phyloP scores from a whole-genome alignment of 495 filamentous ascomycete species.

The Sordaria brevicollis region DNA sequence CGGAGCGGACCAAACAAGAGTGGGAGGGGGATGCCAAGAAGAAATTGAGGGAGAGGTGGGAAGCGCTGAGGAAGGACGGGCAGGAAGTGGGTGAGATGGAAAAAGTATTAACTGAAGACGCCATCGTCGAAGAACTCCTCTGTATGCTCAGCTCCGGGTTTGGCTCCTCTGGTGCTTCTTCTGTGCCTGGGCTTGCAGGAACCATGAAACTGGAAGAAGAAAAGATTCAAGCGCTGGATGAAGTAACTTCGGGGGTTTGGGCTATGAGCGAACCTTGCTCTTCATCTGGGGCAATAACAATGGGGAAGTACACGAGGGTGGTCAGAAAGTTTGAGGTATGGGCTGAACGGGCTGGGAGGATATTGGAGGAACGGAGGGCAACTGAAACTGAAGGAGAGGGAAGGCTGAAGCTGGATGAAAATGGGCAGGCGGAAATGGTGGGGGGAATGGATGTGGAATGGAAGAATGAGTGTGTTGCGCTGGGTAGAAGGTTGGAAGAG shows the following conservation, averaged over 20 bases:
- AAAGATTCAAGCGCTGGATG: constrained; percentile 41
- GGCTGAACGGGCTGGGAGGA: constrained; percentile 29
- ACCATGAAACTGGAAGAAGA: constrained; percentile 13
- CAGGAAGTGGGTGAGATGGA: constrained; percentile 22
- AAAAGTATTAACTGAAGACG: no score
- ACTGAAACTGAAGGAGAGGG: constrained; percentile 17
- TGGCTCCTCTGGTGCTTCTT: no score
- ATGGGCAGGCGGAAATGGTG: constrained; percentile 23
- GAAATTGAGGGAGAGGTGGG: constrained; percentile 31
- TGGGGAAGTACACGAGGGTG: constrained; percentile 38
- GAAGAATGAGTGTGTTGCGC: constrained; percentile 32
- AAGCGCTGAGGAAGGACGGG: constrained; percentile 21
- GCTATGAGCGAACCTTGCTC: constrained; percentile 27
- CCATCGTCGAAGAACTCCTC: no score
- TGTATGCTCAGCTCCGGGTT: no score
- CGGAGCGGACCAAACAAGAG: constrained; percentile 16
- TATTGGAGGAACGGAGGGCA: constrained; percentile 24
- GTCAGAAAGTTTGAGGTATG: constrained; percentile 43
- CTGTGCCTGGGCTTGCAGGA: not conserved
- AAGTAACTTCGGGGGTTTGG: constrained; percentile 40
- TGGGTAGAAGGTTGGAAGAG: constrained; percentile 31
- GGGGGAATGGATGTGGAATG: constrained; percentile 30
- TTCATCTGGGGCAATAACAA: not conserved
- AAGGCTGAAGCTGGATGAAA: constrained; percentile 21
- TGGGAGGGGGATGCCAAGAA: constrained; percentile 40